Evolutionary conservation across 495 filamentous ascomycete genomes (phyloP).

Genomic region (Pyronema domesticum): DNA sequence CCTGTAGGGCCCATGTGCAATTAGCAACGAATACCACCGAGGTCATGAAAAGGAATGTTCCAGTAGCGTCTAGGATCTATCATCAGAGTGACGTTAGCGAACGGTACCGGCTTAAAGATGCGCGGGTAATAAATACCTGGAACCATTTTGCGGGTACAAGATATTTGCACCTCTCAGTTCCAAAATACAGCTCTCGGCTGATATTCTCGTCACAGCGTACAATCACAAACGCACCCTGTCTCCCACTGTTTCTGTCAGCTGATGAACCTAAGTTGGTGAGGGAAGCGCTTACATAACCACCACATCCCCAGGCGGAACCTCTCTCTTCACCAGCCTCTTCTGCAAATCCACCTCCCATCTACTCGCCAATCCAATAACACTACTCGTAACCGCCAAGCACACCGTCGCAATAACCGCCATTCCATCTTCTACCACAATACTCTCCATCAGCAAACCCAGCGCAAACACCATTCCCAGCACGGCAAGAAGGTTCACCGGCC

Average conservation of each 20-base stretch:
- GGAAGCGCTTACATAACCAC: conserved; percentile 29
- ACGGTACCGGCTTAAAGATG: no score
- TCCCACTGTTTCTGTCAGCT: neutral
- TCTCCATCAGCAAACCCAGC: conserved; percentile 26
- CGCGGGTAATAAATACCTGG: no score
- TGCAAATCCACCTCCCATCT: conserved; percentile 28
- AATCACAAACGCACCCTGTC: conserved; percentile 42
- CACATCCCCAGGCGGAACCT: conserved; percentile 40
- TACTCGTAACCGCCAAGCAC: conserved; percentile 30
- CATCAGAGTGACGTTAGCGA: no score
- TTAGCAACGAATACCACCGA: conserved; percentile 43
- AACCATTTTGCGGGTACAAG: conserved; percentile 28
- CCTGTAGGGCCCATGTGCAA: conserved; percentile 40
- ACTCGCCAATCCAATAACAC: conserved; percentile 35
- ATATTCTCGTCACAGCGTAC: conserved; percentile 45
- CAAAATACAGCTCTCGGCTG: conserved; percentile 44
- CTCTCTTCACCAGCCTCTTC: conserved; percentile 2
- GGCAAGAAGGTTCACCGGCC: neutral
- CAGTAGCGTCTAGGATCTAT: no score
- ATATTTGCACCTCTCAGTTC: conserved; percentile 39
- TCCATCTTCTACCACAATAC: conserved; percentile 35
- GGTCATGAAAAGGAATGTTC: conserved; percentile 42
- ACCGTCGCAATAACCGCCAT: conserved; percentile 33
- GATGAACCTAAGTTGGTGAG: no score
- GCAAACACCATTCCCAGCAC: conserved; percentile 31